phyloP scores from a whole-genome alignment of 1,284 basidiomycete genomes.

The Calocybe gambosa region DNA sequence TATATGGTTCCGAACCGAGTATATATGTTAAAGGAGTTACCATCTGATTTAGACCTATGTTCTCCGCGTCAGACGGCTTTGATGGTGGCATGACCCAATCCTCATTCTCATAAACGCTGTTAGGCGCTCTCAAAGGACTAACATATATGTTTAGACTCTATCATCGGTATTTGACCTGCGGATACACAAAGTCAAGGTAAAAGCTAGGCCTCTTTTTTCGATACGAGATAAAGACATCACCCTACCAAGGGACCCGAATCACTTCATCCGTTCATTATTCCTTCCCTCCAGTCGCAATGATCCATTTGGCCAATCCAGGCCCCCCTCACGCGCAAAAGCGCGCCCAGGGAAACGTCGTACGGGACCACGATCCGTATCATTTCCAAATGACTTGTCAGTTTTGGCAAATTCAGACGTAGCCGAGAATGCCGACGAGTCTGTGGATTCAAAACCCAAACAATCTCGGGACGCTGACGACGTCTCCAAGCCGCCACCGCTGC shows the following conservation, averaged over 20 bases:
- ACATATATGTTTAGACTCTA: constrained; percentile 38
- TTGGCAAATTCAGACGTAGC: constrained; percentile 3
- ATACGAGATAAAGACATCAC: constrained; percentile 9
- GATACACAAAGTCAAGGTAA: constrained; percentile 52
- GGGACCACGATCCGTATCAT: constrained; percentile 26
- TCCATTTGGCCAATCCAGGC: constrained; percentile 12
- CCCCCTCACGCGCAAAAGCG: constrained; percentile 22
- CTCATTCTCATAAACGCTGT: too few species aligned
- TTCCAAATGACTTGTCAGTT: constrained; percentile 22
- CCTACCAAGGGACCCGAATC: constrained; percentile 22
- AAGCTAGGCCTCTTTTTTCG: constrained; percentile 21
- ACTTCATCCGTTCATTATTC: constrained; percentile 54
- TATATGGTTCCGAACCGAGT: neutral
- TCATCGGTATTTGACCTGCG: constrained; percentile 52
- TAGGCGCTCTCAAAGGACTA: constrained; percentile 4
- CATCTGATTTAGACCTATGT: neutral
- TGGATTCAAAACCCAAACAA: constrained; percentile 6
- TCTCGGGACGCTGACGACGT: constrained; percentile 4
- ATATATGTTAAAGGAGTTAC: neutral
- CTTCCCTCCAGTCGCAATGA: constrained; percentile 24
- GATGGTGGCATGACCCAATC: neutral
- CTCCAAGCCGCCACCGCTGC: neutral
- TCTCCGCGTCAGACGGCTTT: neutral
- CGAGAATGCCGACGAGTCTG: neutral
- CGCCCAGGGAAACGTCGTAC: constrained; percentile 19